These are phyloP conservation scores for Penicillium paradoxum DNA, from an alignment of 495 filamentous ascomycete species.

Conservation along the genomic window DNA sequence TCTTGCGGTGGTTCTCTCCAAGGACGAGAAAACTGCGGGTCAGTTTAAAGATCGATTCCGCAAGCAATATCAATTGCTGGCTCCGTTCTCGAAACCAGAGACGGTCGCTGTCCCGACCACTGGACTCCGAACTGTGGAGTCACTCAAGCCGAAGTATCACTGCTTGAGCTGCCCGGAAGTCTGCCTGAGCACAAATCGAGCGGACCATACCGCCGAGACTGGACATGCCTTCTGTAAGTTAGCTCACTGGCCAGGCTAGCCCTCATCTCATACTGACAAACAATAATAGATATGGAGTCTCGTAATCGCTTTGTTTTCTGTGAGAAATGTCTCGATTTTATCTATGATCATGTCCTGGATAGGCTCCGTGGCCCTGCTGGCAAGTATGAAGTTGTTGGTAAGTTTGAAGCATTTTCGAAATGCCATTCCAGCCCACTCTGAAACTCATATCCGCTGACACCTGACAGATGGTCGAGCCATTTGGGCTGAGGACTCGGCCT, in stretches of 20 bases:
- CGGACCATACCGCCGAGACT: slow-evolving; percentile 38
- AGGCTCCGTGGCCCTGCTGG: slow-evolving; percentile 44
- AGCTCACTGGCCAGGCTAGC: neutral
- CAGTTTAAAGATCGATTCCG: slow-evolving; percentile 38
- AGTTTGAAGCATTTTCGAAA: slow-evolving; percentile 7
- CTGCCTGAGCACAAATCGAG: slow-evolving; percentile 31
- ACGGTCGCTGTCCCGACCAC: slow-evolving; percentile 20
- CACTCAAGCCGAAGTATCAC: slow-evolving; percentile 39
- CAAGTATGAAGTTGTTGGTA: slow-evolving; percentile 25
- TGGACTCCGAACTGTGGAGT: slow-evolving; percentile 22
- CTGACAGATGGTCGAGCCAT: slow-evolving; percentile 15
- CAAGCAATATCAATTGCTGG: slow-evolving; percentile 31
- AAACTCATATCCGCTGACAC: slow-evolving; percentile 1
- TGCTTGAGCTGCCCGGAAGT: slow-evolving; percentile 39
- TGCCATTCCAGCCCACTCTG: neutral
- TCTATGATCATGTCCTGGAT: slow-evolving; percentile 83
- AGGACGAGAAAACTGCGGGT: slow-evolving; percentile 27
- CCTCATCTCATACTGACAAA: slow-evolving; percentile 8
- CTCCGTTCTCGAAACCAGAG: slow-evolving; percentile 26
- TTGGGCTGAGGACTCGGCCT: slow-evolving; percentile 28
- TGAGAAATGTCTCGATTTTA: slow-evolving; percentile 76
- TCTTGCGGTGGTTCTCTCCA: slow-evolving; percentile 30
- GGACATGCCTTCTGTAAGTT: slow-evolving; percentile 42
- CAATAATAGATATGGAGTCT: slow-evolving; percentile 71
- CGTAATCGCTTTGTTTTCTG: slow-evolving; percentile 72